Base-by-base conservation (phyloP, 75 land plant genomes). In the Selaginella moellendorffii region DNA sequence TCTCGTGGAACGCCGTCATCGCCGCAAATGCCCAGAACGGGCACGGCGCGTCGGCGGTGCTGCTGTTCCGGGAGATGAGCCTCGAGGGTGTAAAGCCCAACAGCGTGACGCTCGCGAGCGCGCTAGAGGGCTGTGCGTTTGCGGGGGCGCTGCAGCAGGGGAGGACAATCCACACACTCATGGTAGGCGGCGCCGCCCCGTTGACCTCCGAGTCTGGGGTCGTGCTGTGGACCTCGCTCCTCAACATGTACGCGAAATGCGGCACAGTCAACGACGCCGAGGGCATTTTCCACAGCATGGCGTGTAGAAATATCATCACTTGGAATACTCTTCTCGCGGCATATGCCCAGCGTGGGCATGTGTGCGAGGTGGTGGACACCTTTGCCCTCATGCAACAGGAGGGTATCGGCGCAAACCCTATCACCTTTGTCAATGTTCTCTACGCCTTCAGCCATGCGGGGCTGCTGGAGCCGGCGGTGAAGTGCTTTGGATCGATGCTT, bases 261-360 rank as follows among this genome's bases (percentile, higher is more conserved):
- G 82, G 85, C 42, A 56, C 51, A 19, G 66, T 68, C 30, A 65
- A 67, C 26, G 51, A 71, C 30, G 79, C 82, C 8, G 75, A 74
- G 19, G 27, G 9, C 12, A 25, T 82, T 28, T 85, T 85, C 52
- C 18, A 36, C 1, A 65, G 24, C 12, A 74, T 79, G 78, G 5
- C 30, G 21, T 19, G 29, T 1, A 65, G 65, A 63, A 78, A 82
- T 68, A 17, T 79, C 24, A 79, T 85, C 18, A 68, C 85, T 2
- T 85, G 89, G 89, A 85, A 80, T 64, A 64, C 85, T 1, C 61
- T 82, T 14, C 76, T 85, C 63, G 62, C 81, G 19, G 85, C 79
- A 5, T 78, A 75, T 68, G 73, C 75, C 2, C 51, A 64, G 19
- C 72, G 73, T 70, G 82, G 74, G 18, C 31, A 36, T 22, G 54